A percentile compares a stretch with the other conserved stretches of the same genome.
phyloP scores from a whole-genome alignment of 495 filamentous ascomycete species.

The Bryoglossum gracile region DNA sequence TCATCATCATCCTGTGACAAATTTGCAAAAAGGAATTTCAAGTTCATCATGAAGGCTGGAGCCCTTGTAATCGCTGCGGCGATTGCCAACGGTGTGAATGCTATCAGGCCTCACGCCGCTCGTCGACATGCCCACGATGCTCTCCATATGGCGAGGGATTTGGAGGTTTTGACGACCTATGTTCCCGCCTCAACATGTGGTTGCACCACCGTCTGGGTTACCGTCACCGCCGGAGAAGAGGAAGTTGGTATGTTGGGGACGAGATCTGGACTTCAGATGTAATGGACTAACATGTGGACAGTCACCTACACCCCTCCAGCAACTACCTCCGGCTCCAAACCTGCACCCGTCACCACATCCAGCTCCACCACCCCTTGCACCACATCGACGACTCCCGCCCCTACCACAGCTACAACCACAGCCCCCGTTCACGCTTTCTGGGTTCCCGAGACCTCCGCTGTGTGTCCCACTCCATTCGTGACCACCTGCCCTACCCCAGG shows the following conservation, averaged over 20 bases:
- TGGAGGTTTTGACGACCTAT: constrained; percentile 29
- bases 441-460: constrained; percentile 20
- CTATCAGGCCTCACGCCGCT: constrained; percentile 49
- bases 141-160: constrained; percentile 32
- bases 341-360: constrained; percentile 23
- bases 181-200: constrained; percentile 43
- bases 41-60: constrained; percentile 25
- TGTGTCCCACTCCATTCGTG: constrained; percentile 57
- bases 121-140: constrained; percentile 54
- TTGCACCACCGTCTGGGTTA: constrained; percentile 63
- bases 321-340: constrained; percentile 25
- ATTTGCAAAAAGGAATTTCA: constrained; percentile 2
- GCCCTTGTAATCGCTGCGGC: constrained; percentile 41
- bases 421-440: constrained; percentile 17
- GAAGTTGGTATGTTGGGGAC: constrained; percentile 37
- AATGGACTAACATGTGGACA: neutral
- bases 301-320: constrained; percentile 28
- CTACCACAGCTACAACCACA: constrained; percentile 27
- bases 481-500: constrained; percentile 66
- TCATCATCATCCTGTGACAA: too few relatives aligned
- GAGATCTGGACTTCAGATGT: neutral
- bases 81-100: constrained; percentile 54
- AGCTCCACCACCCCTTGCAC: too few relatives aligned
- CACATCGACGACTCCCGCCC: neutral
- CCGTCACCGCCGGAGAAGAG: constrained; percentile 45